Evolutionary conservation across 345 rosid species (phyloP).

Genomic region (Pugionium cornutum): DNA sequence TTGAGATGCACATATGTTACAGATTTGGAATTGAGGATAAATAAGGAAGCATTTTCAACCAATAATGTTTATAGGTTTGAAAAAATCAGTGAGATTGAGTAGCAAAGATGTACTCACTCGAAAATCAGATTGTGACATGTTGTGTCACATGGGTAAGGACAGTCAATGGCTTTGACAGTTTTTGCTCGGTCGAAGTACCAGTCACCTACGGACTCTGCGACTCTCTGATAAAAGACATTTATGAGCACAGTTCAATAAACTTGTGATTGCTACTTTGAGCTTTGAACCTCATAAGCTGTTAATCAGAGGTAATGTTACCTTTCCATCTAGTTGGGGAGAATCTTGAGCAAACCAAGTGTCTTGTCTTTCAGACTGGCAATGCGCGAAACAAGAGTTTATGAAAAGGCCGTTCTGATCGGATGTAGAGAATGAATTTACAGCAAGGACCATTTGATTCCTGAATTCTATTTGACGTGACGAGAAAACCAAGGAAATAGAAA

Average conservation of each 20-base stretch:
- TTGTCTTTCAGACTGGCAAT: slow-evolving; percentile 87
- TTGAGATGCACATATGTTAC: slow-evolving; percentile 19
- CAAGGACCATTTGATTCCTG: slow-evolving; percentile 71
- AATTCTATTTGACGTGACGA: slow-evolving; percentile 52
- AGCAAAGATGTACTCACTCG: slow-evolving; percentile 50
- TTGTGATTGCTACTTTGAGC: slow-evolving; percentile 13
- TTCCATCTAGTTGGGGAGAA: slow-evolving; percentile 63
- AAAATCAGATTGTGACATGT: slow-evolving; percentile 81
- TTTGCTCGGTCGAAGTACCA: slow-evolving; percentile 71
- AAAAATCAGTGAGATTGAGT: slow-evolving; percentile 19
- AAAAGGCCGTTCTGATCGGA: slow-evolving; percentile 69
- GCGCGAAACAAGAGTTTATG: slow-evolving; percentile 93
- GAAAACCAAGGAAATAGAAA: not conserved
- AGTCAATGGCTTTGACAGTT: slow-evolving; percentile 57
- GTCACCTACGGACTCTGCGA: slow-evolving; percentile 88
- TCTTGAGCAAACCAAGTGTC: slow-evolving; percentile 83
- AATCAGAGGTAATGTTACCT: slow-evolving; percentile 44
- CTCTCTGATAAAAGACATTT: slow-evolving; percentile 47
- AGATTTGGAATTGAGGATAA: slow-evolving; percentile 17
- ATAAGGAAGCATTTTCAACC: not conserved
- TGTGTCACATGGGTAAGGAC: slow-evolving; percentile 79
- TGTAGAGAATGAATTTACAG: slow-evolving; percentile 50
- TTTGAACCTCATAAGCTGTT: not conserved
- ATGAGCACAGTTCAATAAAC: slow-evolving; percentile 11
- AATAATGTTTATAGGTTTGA: not conserved